Percentiles rank a stretch among this genome's conserved stretches.
Conservation (phyloP, 768 basidiomycete species). For the Termitomyces sp. region DNA sequence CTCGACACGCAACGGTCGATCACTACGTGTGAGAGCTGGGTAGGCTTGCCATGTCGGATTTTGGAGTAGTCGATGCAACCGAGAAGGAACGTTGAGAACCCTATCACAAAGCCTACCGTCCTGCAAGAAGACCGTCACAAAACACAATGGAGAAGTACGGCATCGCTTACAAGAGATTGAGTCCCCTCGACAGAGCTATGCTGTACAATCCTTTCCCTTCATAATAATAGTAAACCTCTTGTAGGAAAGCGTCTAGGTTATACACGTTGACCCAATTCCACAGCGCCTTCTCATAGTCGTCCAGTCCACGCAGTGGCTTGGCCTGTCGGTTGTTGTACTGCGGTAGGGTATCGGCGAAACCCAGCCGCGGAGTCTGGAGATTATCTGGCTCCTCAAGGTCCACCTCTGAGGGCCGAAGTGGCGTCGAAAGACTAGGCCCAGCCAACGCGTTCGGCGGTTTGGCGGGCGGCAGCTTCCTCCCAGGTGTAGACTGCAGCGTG, state of each 20-base stretch:
- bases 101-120: conserved; percentile 96
- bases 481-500: conserved; percentile 46
- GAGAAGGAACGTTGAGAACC: conserved; percentile 94
- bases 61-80: conserved; percentile 92
- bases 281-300: conserved; percentile 84
- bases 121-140: conserved; percentile 39
- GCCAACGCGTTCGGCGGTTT: conserved; percentile 25
- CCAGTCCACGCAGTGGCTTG: conserved; percentile 62
- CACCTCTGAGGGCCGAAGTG: conserved; percentile 63
- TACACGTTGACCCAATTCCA: conserved; percentile 99
- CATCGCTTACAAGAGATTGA: conserved; percentile 87
- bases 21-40: conserved; percentile 73
- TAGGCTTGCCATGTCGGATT: conserved; percentile 61
- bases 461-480: conserved; percentile 31
- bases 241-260: conserved; percentile 92
- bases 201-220: conserved; percentile 95
- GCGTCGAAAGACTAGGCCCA: conserved; percentile 39
- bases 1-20: conserved; percentile 79
- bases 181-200: conserved; percentile 82
- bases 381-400: conserved; percentile 31
- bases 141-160: conserved; percentile 7
- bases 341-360: conserved; percentile 23
- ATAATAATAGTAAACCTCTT: conserved; percentile 95
- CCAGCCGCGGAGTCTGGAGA: conserved; percentile 11
- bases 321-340: conserved; percentile 27